Base-by-base conservation (phyloP, 257 asterid genomes). In the Perilla frutescens region DNA sequence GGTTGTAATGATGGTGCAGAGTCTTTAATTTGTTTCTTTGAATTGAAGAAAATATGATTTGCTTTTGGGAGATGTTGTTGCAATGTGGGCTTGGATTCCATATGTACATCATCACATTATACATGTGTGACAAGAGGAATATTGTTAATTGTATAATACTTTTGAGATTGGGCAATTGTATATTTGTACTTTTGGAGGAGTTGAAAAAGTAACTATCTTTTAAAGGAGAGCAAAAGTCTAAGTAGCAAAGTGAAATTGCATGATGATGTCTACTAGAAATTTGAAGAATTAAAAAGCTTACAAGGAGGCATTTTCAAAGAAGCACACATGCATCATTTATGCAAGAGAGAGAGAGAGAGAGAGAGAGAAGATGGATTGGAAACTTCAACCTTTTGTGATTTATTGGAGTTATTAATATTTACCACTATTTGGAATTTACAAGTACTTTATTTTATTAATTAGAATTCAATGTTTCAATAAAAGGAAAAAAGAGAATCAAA, bases 41-140 rank as follows among this genome's bases (percentile, higher is more conserved):
- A 41, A 70, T 73, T 77, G 82, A 88, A 88, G 89, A 79, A 82
- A 84, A 82, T 49, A 83, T 86, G 87, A 85, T 86, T 56, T 79
- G 47, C 77, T 81, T 80, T 76, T 54, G 66, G 49, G 77, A 56
- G 63, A 78, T 73, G 76, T 48, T 34, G 54, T 12, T 3, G 59
- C 51, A 68, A 36, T 61, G 79, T 77, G 77, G 69, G 72, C 14
- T 70, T 49, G 66, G 77, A 55, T 72, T 62, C 57, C 68, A 48
- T 37, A 64, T 44, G 56, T 51, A 62, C 8, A 45, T 45, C n/a
- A 45, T 12, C 53, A 48, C 15, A 6, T 48, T 48, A 48, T 48
- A 47, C 51, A 48, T 48, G 54, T 48, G 54, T 48, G 54, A 13
- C 54, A 13, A 50, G 1, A 50, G 2, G 56, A 50, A 50, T 50